phyloP scores from a whole-genome alignment of 2,329 filamentous ascomycete genomes.

The Zymoseptoria tritici region DNA sequence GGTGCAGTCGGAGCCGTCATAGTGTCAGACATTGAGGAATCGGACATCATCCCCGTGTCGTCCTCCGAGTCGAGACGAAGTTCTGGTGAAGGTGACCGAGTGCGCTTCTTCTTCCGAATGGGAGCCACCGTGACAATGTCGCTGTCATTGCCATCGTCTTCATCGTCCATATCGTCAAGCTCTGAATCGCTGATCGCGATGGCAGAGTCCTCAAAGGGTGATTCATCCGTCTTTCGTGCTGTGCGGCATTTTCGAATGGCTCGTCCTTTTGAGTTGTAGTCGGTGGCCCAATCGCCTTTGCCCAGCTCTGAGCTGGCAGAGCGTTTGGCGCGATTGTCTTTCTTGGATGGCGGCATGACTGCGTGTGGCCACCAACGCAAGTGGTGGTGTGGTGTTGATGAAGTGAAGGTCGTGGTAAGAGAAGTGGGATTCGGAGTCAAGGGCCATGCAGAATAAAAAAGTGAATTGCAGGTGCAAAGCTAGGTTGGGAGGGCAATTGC shows the following conservation, averaged over 20 bases:
- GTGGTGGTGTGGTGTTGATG: slow-evolving; percentile 1
- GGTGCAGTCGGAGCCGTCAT: slow-evolving; percentile 1
- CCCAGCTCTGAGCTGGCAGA: slow-evolving; percentile 23
- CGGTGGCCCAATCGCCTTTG: slow-evolving; percentile 21
- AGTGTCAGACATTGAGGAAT: slow-evolving; percentile 8
- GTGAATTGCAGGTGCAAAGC: slow-evolving; percentile 3
- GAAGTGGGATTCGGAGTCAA: neutral
- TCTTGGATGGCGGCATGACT: slow-evolving; percentile 14
- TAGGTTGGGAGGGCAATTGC: slow-evolving; percentile 2
- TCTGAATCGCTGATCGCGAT: slow-evolving; percentile 30
- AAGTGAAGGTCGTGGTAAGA: neutral
- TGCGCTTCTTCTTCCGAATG: slow-evolving; percentile 26
- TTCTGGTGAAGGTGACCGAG: slow-evolving; percentile 21
- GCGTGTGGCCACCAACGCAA: neutral
- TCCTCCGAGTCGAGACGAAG: slow-evolving; percentile 13
- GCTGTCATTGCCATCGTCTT: slow-evolving; percentile 26
- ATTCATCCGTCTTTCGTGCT: slow-evolving; percentile 28
- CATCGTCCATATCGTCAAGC: slow-evolving; percentile 29
- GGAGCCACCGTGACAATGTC: slow-evolving; percentile 22
- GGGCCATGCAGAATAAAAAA: slow-evolving; percentile 1
- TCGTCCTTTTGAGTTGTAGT: slow-evolving; percentile 37
- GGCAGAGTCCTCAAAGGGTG: slow-evolving; percentile 36
- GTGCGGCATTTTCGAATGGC: slow-evolving; percentile 35
- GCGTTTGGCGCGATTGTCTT: slow-evolving; percentile 7
- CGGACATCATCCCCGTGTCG: slow-evolving; percentile 8